These are phyloP conservation scores for Cornus kousa DNA, from an alignment of 148 eudicot genomes.

Conservation along the genomic window DNA sequence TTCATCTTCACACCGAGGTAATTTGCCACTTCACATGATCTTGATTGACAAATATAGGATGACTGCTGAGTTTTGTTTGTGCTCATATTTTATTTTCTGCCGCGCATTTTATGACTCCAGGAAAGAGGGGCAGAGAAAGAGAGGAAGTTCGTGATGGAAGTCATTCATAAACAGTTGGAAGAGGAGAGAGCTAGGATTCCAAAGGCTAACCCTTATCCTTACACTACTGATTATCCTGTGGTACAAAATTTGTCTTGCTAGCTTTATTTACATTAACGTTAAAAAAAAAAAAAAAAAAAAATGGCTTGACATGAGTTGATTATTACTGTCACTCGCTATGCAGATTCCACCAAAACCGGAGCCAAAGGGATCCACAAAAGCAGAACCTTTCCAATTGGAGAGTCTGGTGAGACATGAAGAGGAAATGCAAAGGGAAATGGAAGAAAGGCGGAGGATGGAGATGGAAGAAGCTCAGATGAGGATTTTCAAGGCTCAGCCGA, in stretches of 20 bases:
- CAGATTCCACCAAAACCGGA: constrained; percentile 94
- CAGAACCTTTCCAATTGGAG: constrained; percentile 85
- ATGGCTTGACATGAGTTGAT: neutral
- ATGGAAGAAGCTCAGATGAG: constrained; percentile 81
- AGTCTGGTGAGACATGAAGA: constrained; percentile 84
- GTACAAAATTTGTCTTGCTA: constrained; percentile 33
- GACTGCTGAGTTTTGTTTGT: neutral
- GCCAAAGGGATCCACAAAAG: constrained; percentile 78
- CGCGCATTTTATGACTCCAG: constrained; percentile 28
- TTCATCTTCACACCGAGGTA: constrained; percentile 90
- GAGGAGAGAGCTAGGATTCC: constrained; percentile 83
- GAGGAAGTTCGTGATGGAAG: constrained; percentile 52
- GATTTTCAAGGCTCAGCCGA: constrained; percentile 81
- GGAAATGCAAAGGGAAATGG: constrained; percentile 83
- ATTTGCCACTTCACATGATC: neutral
- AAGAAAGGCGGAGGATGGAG: constrained; percentile 70
- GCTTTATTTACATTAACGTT: no score
- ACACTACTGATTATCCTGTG: constrained; percentile 94
- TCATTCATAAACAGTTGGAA: constrained; percentile 67
- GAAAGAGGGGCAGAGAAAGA: constrained; percentile 93
- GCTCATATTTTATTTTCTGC: neutral
- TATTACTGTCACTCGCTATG: neutral
- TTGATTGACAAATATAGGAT: neutral
- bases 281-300: no score
- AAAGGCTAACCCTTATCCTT: constrained; percentile 89